These are phyloP conservation scores for Westerdykella ornata DNA, from an alignment of 2,329 filamentous ascomycete genomes.

Conservation along the genomic window DNA sequence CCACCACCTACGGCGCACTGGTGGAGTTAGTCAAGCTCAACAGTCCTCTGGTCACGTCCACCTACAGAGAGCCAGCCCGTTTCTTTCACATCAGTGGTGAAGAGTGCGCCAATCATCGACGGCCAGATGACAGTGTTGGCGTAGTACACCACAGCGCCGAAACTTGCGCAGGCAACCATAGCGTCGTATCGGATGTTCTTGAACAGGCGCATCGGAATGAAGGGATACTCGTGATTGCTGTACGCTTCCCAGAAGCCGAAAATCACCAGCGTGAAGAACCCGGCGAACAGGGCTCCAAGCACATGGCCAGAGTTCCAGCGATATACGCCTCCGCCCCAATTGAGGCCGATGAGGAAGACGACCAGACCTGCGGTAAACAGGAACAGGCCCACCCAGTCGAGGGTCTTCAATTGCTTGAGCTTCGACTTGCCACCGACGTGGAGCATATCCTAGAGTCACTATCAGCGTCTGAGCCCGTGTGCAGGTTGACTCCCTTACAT, in stretches of 20 bases:
- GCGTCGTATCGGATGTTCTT: slow-evolving; percentile 26
- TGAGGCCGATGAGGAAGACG: slow-evolving; percentile 44
- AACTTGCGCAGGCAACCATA: slow-evolving; percentile 27
- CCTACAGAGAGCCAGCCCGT: slow-evolving; percentile 29
- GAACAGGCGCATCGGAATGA: slow-evolving; percentile 25
- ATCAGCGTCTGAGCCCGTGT: not conserved
- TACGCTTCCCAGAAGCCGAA: slow-evolving; percentile 30
- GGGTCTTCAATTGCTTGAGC: slow-evolving; percentile 29
- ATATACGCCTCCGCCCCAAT: slow-evolving; percentile 36
- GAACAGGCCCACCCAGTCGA: slow-evolving; percentile 46
- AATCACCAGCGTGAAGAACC: slow-evolving; percentile 25
- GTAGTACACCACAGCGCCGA: slow-evolving; percentile 33
- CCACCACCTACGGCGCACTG: slow-evolving; percentile 30
- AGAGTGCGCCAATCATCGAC: slow-evolving; percentile 23
- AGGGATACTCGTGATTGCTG: slow-evolving; percentile 24
- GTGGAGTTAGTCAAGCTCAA: too few relatives aligned
- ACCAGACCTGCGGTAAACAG: slow-evolving; percentile 43
- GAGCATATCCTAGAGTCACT: slow-evolving; percentile 24
- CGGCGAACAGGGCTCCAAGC: slow-evolving; percentile 30
- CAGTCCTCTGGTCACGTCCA: too few relatives aligned
- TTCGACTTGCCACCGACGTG: slow-evolving; percentile 31
- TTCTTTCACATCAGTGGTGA: slow-evolving; percentile 21
- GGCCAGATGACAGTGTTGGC: slow-evolving; percentile 30
- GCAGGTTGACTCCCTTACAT: slow-evolving; percentile 13
- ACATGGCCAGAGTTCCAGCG: slow-evolving; percentile 33